These are phyloP conservation scores for Pelargonium fulgidum DNA, from an alignment of 441 rosid genomes.

Conservation along the genomic window DNA sequence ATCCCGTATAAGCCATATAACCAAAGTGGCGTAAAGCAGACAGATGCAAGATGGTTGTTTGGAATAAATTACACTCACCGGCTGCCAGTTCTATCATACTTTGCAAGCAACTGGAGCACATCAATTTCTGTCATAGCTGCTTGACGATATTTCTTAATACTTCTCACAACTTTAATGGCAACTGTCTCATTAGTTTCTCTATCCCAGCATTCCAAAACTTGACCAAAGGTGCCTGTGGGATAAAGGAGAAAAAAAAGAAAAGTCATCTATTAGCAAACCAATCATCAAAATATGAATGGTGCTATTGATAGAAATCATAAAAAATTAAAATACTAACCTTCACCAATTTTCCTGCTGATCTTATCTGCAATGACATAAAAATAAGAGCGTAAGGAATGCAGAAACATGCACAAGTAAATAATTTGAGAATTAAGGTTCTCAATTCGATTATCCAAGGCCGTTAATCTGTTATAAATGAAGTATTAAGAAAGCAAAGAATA, in stretches of 20 bases:
- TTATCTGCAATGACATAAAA: constrained; percentile 40
- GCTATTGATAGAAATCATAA: background rate
- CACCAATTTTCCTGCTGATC: constrained; percentile 86
- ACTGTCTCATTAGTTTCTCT: constrained; percentile 64
- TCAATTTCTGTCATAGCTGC: constrained; percentile 94
- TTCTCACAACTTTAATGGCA: constrained; percentile 81
- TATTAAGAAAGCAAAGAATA: background rate
- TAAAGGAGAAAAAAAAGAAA: background rate
- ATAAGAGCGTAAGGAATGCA: background rate
- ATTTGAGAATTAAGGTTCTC: background rate
- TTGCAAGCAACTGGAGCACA: constrained; percentile 69
- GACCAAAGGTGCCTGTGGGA: constrained; percentile 75
- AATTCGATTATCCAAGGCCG: background rate
- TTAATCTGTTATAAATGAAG: background rate
- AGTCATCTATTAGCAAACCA: background rate
- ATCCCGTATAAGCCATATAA: constrained; percentile 37
- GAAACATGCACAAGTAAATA: background rate
- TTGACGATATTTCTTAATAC: constrained; percentile 73
- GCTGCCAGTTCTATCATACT: constrained; percentile 59
- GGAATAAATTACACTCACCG: constrained; percentile 45
- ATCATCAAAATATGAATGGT: background rate
- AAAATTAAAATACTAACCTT: constrained; percentile 49
- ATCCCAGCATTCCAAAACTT: constrained; percentile 85
- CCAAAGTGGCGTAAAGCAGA: constrained; percentile 28
- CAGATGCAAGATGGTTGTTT: constrained; percentile 8